These are phyloP conservation scores for Ceriops zippeliana DNA, from an alignment of 345 rosid genomes.

Conservation along the genomic window DNA sequence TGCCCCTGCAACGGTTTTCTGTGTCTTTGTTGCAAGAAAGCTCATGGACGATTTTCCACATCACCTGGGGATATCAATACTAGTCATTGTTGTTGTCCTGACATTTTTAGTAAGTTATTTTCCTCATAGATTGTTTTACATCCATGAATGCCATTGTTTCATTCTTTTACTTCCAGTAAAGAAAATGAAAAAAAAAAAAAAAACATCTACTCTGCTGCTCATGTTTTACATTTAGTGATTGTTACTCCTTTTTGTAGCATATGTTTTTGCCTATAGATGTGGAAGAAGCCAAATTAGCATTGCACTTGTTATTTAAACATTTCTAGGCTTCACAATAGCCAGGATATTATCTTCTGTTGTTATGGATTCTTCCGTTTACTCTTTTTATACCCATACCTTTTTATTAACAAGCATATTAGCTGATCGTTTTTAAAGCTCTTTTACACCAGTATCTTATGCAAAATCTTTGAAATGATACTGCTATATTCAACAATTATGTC, in stretches of 20 bases:
- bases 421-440: too few relatives aligned
- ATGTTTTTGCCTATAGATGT: neutral
- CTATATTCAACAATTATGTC: too few relatives aligned
- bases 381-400: too few relatives aligned
- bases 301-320: too few relatives aligned
- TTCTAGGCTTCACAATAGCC: too few relatives aligned
- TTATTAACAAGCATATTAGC: too few relatives aligned
- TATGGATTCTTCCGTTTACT: too few relatives aligned
- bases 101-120: slow-evolving; percentile 53
- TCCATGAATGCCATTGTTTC: slow-evolving; percentile 12
- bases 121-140: slow-evolving; percentile 45
- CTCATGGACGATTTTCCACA: slow-evolving; percentile 64
- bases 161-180: neutral
- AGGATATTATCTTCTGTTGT: too few relatives aligned
- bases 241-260: neutral
- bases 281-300: neutral
- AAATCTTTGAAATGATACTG: too few relatives aligned
- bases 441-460: too few relatives aligned
- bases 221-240: neutral
- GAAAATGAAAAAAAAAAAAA: too few relatives aligned
- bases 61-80: slow-evolving; percentile 60
- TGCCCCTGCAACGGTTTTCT: slow-evolving; percentile 69
- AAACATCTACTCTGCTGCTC: neutral
- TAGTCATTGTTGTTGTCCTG: slow-evolving; percentile 47
- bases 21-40: slow-evolving; percentile 68